phyloP scores from a whole-genome alignment of 306 rosid genomes.

The Cicer cuneatum region DNA sequence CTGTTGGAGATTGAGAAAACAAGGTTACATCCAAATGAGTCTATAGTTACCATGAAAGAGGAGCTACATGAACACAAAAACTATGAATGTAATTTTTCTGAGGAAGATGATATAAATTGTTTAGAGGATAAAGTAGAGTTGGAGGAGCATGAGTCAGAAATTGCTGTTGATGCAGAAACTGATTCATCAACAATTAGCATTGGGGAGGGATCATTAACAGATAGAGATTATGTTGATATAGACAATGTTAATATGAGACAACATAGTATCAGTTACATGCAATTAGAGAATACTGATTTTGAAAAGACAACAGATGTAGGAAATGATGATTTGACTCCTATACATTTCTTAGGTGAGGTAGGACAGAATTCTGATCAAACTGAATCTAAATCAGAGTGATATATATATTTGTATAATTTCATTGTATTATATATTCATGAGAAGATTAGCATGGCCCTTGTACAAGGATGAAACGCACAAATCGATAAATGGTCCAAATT shows the following conservation, averaged over 20 bases:
- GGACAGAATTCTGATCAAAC: conserved; percentile 14
- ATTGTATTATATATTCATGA: background rate
- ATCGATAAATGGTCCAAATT: too few relatives aligned
- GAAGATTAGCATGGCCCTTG: too few relatives aligned
- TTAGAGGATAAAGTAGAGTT: conserved; percentile 40
- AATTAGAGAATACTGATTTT: conserved; percentile 36
- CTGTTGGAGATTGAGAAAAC: conserved; percentile 65
- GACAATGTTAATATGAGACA: conserved; percentile 18
- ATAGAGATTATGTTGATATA: conserved; percentile 33
- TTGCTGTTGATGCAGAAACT: conserved; percentile 35
- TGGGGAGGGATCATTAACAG: conserved; percentile 39
- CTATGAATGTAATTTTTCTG: conserved; percentile 24
- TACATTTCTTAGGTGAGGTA: conserved; percentile 19
- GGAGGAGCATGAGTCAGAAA: conserved; percentile 44
- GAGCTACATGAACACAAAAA: conserved; percentile 43
- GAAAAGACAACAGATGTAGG: conserved; percentile 31
- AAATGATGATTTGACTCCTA: conserved; percentile 39
- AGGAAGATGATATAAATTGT: conserved; percentile 38
- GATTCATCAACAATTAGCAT: conserved; percentile 41
- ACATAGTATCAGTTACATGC: conserved; percentile 9
- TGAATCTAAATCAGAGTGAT: conserved; percentile 24
- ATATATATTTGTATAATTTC: conserved; percentile 3
- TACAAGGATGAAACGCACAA: too few relatives aligned
- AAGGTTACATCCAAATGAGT: conserved; percentile 38
- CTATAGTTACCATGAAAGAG: conserved; percentile 35